Base-by-base conservation (phyloP, 1,139 yeast species). In the Yamadazyma blattariae region DNA sequence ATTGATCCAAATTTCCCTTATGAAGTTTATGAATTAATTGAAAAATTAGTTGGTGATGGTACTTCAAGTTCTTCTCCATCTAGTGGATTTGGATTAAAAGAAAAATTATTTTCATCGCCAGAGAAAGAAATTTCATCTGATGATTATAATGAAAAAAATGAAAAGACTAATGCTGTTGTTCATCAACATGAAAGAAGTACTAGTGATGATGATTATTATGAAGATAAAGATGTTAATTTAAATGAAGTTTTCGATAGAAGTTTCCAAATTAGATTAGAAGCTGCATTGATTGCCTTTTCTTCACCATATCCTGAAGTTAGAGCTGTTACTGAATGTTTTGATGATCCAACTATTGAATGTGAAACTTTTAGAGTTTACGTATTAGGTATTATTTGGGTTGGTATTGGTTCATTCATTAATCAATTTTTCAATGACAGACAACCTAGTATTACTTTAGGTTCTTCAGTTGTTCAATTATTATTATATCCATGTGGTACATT, bases 401-500 rank as follows among this genome's bases (percentile, higher is more conserved):
- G 68, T 10, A 54, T 79, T 25, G 80, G 83, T 12, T 58, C 82
- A 17, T 78, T 75, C 32, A 64, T 80, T 37, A 77, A 79, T 46
- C 74, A 73, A 40, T 77, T 79, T 47, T 80, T 81, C 46, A 55
- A 64, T 3, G 74, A 75, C 36, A 74, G 87, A 57, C 62, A 66
- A 52, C 86, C 85, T 7, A 35, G 61, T 17, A 76, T 80, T 36
- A 35, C 61, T 9, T 52, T 81, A 14, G 40, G 62, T 9, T 46
- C 79, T 15, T 52, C 73, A 5, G 74, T 79, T 25, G 64, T 76
- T 37, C 86, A 81, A 51, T 57, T 81, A 39, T 64, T 82, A 38
- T 56, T 80, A 31, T 79, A 74, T 48, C 26, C 77, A n/a, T n/a
- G n/a, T n/a, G n/a, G n/a, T n/a, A n/a, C n/a, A n/a, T n/a, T n/a